Evolutionary conservation across 2,329 filamentous ascomycete genomes (phyloP), one percentile per base, ranked within the genome.

Genomic region (Cephalotrichum gorgonifer): DNA sequence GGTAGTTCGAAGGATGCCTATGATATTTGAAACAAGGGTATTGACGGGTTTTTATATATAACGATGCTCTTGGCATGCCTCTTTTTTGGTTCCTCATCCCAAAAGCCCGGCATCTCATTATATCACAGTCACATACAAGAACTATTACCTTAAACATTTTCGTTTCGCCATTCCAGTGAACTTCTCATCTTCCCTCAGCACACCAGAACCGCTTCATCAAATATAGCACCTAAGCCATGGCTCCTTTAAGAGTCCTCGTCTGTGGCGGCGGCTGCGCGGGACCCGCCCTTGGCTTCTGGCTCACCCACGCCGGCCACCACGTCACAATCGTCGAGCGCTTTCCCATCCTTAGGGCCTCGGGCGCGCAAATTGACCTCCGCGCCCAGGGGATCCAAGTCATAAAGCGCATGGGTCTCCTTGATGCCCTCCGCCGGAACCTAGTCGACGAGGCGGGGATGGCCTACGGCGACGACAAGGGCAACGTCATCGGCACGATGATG

Each of bases 391-490:
- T 73, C 6, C 55, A 60, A 5, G 59, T 68, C 6, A 60, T 68
- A 23, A 56, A 62, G 14, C 59, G 56, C n/a, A 65, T 72, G 58
- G 69, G 69, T 0, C 56, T 75, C 12, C 53, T 69, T 11, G 57
- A 59, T 1, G 56, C 56, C 0, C 56, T 74, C 8, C 63, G 64
- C 6, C 57, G 52, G 15, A 63, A 59, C 20, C 53, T 56, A 2
- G 72, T 76, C 15, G 55, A 69, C 15, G 74, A 82, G 61, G 50
- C 61, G 39, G 79, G 78, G 4, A 25, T 76, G 1, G 55, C 64
- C 28, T 54, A 77, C 17, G 65, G 79, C 25, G 66, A 78, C 55
- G 50, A 52, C 0, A 50, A 59, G 1, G 69, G 71, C 49, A 59
- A 56, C 1, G 47, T 55, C 2, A 58, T 60, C 39, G 76, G 70